These are phyloP conservation scores for Mortierella sp. DNA, from an alignment of 371 early-diverging fungal species.

Conservation along the genomic window DNA sequence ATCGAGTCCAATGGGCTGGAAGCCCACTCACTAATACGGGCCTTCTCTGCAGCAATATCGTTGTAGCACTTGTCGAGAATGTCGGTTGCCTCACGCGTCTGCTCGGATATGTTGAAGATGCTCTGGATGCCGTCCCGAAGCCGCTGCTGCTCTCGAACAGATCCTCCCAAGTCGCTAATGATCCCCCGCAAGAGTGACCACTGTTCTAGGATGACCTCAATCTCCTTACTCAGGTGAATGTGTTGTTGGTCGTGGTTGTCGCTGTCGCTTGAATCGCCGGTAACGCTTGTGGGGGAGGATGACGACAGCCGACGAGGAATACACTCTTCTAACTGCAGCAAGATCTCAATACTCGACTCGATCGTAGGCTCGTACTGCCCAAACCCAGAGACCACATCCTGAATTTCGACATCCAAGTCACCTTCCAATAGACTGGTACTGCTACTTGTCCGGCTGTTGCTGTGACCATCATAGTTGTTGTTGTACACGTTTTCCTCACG, in stretches of 20 bases:
- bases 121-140: conserved; percentile 53
- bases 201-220: conserved; percentile 29
- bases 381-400: conserved; percentile 55
- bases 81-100: conserved; percentile 26
- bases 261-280: background rate
- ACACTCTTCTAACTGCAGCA: conserved; percentile 49
- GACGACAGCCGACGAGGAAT: conserved; percentile 23
- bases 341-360: conserved; percentile 53
- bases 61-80: conserved; percentile 44
- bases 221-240: conserved; percentile 24
- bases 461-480: background rate
- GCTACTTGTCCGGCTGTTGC: conserved; percentile 7
- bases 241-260: background rate
- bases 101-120: conserved; percentile 37
- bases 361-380: conserved; percentile 51
- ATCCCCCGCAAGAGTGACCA: conserved; percentile 40
- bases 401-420: conserved; percentile 48
- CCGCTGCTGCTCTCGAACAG: conserved; percentile 54
- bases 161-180: conserved; percentile 30
- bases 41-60: conserved; percentile 38
- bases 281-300: background rate
- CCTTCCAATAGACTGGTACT: background rate
- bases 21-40: conserved; percentile 24
- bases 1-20: conserved; percentile 1
- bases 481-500: conserved; percentile 31